Percentiles rank a stretch among this genome's conserved stretches.
These are phyloP conservation scores for Cladosporium phlei DNA, from an alignment of 2,329 filamentous ascomycete genomes.

Conservation along the genomic window DNA sequence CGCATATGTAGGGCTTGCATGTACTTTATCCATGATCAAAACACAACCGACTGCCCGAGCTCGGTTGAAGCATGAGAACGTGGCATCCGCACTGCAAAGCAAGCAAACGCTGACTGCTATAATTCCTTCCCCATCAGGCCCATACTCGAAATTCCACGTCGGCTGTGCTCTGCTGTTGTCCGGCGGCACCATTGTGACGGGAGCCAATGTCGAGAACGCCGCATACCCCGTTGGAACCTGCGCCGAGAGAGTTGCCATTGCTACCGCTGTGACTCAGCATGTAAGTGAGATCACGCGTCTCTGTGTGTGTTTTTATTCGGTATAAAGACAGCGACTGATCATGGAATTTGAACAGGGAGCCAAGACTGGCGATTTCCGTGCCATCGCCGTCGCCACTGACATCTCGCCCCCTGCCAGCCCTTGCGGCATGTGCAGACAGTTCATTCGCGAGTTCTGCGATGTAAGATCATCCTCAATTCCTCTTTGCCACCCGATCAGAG, in stretches of 20 bases:
- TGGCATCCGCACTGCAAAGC: no score
- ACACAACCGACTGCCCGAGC: background rate
- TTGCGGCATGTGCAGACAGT: constrained; percentile 95
- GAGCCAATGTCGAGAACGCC: constrained; percentile 91
- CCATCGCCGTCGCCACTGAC: constrained; percentile 81
- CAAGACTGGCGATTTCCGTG: constrained; percentile 58
- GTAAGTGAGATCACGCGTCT: background rate
- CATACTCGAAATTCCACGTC: constrained; percentile 88
- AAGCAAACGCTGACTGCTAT: no score
- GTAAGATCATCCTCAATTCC: constrained; percentile 25
- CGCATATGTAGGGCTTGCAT: background rate
- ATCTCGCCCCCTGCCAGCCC: constrained; percentile 51
- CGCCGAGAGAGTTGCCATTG: constrained; percentile 86
- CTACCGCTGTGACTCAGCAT: constrained; percentile 61
- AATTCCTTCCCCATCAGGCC: constrained; percentile 54
- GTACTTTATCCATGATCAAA: background rate
- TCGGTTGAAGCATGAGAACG: no score
- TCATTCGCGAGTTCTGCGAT: constrained; percentile 50
- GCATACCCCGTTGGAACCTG: constrained; percentile 92
- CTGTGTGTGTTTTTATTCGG: background rate
- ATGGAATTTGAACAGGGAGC: constrained; percentile 22
- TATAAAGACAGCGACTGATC: background rate
- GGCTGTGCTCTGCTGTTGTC: constrained; percentile 70
- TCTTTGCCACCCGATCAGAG: no score
- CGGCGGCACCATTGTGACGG: constrained; percentile 50